Conservation (phyloP, 176 grass and related monocot species). For the Typha latifolia region DNA sequence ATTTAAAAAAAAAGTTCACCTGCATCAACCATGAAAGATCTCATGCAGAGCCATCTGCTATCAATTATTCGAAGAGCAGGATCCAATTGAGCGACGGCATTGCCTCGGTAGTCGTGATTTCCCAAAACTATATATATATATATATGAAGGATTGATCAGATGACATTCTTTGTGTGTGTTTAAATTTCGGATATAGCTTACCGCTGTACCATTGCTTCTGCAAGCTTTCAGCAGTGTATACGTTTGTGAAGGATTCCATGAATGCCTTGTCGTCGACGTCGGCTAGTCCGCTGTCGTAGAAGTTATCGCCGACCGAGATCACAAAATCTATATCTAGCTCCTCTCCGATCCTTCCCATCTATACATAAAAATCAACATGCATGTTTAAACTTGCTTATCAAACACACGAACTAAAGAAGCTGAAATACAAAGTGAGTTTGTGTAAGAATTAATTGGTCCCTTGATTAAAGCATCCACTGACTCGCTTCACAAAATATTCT, state of each 20-base stretch:
- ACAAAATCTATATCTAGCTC: conserved; percentile 59
- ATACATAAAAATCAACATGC: background rate
- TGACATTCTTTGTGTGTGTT: background rate
- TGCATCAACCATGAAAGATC: conserved; percentile 56
- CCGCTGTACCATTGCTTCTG: conserved; percentile 79
- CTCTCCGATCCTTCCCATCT: conserved; percentile 74
- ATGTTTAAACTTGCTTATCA: background rate
- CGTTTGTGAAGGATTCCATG: conserved; percentile 61
- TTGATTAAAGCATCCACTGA: too few relatives aligned
- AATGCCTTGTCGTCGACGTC: conserved; percentile 54
- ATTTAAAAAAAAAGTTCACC: conserved; percentile 22
- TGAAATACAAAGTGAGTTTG: too few relatives aligned
- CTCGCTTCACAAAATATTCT: background rate
- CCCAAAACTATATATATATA: conserved; percentile 83
- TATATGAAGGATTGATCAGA: background rate
- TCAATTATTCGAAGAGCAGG: conserved; percentile 35
- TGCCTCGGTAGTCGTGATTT: conserved; percentile 68
- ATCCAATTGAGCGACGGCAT: conserved; percentile 41
- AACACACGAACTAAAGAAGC: too few relatives aligned
- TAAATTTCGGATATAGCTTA: conserved; percentile 6
- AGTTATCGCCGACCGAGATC: conserved; percentile 74
- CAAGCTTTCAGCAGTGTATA: conserved; percentile 67
- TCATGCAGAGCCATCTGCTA: conserved; percentile 52
- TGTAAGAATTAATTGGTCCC: too few relatives aligned
- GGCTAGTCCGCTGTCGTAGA: conserved; percentile 64